Evolutionary conservation across 1,139 yeast genomes (phyloP), one percentile per base, ranked within the genome.

Genomic region (Magnusiomyces sp.): DNA sequence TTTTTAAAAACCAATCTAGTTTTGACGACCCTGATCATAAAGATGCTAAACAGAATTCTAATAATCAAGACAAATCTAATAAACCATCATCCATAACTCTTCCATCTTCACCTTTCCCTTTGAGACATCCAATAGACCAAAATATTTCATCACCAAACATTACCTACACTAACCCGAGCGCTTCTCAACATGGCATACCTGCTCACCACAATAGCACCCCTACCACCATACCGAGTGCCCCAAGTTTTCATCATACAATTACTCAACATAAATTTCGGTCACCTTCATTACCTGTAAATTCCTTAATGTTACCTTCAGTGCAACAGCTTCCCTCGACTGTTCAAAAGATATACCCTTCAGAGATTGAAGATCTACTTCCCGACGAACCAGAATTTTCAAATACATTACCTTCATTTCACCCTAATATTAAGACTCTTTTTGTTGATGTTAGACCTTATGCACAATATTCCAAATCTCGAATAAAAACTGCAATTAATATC

Each of bases 401-500:
- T n/a, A 34, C 17, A 20, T 32, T 17, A 10, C n/a, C 32, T 2
- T 40, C 27, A 4, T 10, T 5, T 3, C 23, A 45, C 3, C 11
- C 19, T 40, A 19, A 23, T 10, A 36, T 16, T 9, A 32, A 42
- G 20, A 46, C 46, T 5, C 46, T 51, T 4, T 57, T 82, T 4
- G 68, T 87, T 14, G 95, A 87, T 62, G 77, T 82, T 17, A 71
- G 95, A 48, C 83, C 95, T 0, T 83, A 76, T 59, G 76, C 83
- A 4, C 86, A 81, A 49, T 83, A 70, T 62, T 70, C 76, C 33
- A 71, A 68, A 50, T 61, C 72, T 3, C 81, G 81, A 52, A 62
- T 87, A 14, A 59, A 58, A n/a, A 67, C 73, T 44, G 76, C 95
- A 1, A 68, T 83, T 43, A 83, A 83, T 61, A 74, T 86, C 36